phyloP scores from a whole-genome alignment of 2,329 filamentous ascomycete genomes.

The Basipetospora chlamydospora region DNA sequence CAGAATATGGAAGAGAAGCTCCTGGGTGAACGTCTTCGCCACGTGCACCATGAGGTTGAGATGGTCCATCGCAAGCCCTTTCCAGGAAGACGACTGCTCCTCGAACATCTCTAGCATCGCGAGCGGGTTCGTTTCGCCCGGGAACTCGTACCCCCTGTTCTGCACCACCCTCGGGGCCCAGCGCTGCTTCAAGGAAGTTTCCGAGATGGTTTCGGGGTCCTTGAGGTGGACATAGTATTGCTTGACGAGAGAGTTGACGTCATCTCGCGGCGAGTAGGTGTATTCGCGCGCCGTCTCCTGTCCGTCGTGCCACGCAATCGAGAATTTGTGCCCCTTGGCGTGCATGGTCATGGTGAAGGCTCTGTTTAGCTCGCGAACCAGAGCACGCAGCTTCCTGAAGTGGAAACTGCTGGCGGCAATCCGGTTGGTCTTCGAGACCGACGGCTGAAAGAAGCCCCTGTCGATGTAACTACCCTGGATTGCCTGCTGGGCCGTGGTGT shows the following conservation, averaged over 20 bases:
- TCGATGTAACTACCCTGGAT: neutral
- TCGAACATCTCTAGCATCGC: neutral
- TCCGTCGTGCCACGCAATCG: neutral
- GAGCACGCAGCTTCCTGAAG: neutral
- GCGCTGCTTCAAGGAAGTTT: neutral
- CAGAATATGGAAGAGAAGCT: neutral
- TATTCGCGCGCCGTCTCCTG: neutral
- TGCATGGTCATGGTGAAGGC: neutral
- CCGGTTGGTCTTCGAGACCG: neutral
- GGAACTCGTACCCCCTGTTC: neutral
- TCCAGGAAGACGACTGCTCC: neutral
- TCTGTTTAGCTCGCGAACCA: neutral
- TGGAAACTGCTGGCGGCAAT: neutral
- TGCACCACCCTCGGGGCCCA: neutral
- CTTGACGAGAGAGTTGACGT: neutral
- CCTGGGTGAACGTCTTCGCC: neutral
- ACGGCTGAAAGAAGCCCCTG: neutral
- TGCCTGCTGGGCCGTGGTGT: neutral
- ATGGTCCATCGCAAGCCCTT: neutral
- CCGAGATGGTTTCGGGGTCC: neutral
- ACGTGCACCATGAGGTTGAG: neutral
- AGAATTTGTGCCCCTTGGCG: neutral
- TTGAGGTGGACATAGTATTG: neutral
- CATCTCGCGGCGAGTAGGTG: neutral
- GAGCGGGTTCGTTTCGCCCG: neutral